phyloP scores from a whole-genome alignment of 805 yeast genomes.

The Saturnispora zaruensis region DNA sequence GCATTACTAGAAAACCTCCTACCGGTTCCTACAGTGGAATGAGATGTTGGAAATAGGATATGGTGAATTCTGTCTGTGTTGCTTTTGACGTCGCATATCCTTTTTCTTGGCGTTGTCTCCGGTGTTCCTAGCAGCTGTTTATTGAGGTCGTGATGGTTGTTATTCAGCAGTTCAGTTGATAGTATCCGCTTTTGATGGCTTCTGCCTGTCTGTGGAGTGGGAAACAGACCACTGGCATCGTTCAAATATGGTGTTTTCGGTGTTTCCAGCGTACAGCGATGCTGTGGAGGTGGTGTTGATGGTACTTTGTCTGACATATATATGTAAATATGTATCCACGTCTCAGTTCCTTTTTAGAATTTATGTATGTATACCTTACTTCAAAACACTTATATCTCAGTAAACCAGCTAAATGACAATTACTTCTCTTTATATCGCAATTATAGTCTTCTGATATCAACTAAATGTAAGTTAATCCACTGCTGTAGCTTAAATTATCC shows the following conservation, averaged over 20 bases:
- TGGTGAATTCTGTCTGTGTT: conserved; percentile 3
- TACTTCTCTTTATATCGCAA: background rate
- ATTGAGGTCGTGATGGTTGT: background rate
- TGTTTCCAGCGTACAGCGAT: conserved; percentile 10
- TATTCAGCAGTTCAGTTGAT: background rate
- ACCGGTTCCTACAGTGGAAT: conserved; percentile 27
- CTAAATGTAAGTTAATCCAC: background rate
- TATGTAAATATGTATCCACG: background rate
- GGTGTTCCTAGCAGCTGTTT: conserved; percentile 11
- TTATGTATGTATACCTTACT: background rate
- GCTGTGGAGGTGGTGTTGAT: conserved; percentile 6
- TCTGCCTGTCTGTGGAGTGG: conserved; percentile 12
- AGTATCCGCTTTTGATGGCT: conserved; percentile 1
- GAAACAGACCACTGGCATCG: conserved; percentile 1
- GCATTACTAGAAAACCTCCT: conserved; percentile 11
- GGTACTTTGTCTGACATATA: conserved; percentile 8
- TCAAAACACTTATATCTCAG: background rate
- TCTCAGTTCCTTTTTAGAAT: background rate
- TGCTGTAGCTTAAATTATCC: background rate
- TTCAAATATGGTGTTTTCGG: conserved; percentile 8
- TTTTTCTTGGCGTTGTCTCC: conserved; percentile 14
- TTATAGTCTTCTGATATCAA: background rate
- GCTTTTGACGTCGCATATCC: background rate
- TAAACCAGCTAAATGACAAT: background rate
- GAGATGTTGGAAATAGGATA: conserved; percentile 23